Conservation (phyloP, 1,139 yeast species). For the Pichia sp. region DNA sequence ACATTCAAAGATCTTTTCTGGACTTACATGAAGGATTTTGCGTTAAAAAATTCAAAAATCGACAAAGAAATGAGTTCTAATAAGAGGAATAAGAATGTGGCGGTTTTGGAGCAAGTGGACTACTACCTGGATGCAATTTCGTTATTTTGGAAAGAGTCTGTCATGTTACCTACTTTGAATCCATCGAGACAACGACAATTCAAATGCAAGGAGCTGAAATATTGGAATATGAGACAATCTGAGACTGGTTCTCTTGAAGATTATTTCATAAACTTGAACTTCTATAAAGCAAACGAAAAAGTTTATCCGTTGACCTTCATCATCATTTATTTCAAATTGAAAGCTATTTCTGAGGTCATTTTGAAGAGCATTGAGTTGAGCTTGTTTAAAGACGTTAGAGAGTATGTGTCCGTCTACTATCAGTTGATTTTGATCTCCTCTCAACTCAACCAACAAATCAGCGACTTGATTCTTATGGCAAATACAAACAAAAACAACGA, state of each 20-base stretch:
- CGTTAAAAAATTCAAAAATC: slow-evolving; percentile 21
- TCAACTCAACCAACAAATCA: slow-evolving; percentile 42
- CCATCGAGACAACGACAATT: slow-evolving; percentile 80
- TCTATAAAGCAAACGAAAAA: slow-evolving; percentile 9
- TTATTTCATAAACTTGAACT: slow-evolving; percentile 8
- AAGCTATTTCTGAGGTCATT: slow-evolving; percentile 66
- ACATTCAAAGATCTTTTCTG: slow-evolving; percentile 21
- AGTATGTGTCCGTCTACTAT: slow-evolving; percentile 36
- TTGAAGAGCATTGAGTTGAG: slow-evolving; percentile 76
- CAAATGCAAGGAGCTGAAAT: slow-evolving; percentile 48
- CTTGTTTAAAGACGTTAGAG: slow-evolving; percentile 64
- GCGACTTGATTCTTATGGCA: slow-evolving; percentile 34
- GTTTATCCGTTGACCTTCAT: slow-evolving; percentile 14
- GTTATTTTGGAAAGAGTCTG: slow-evolving; percentile 13
- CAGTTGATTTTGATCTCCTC: slow-evolving; percentile 65
- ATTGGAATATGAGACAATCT: slow-evolving; percentile 74
- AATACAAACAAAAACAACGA: neutral
- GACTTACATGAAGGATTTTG: slow-evolving; percentile 20
- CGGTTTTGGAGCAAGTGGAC: slow-evolving; percentile 10
- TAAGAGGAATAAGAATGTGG: neutral
- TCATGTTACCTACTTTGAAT: slow-evolving; percentile 35
- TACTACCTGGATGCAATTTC: slow-evolving; percentile 15
- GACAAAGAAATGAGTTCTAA: slow-evolving; percentile 4
- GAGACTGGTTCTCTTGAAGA: slow-evolving; percentile 15
- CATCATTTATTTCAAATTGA: slow-evolving; percentile 42